Base-by-base conservation (phyloP, 2,329 filamentous ascomycete genomes). In the Ascochyta lentis region DNA sequence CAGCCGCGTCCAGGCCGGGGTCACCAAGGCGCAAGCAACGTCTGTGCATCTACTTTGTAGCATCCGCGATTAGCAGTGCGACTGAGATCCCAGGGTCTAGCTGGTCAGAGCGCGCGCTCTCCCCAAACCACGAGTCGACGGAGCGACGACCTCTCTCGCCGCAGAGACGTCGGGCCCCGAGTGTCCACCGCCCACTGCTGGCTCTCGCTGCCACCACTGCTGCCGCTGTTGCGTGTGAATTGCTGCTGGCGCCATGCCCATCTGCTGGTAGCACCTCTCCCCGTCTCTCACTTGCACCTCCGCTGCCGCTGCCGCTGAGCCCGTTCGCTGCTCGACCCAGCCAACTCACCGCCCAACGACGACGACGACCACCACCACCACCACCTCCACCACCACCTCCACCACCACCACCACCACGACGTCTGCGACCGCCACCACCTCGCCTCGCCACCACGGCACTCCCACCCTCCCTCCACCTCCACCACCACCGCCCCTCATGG, bases 401-500 rank as follows among this genome's bases (percentile, higher is more conserved):
- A 31, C 29, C 4, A 13, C 29, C 29, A 31, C 29, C 27, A 29
- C 27, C 7, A 29, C 3, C 27, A 16, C 16, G n/a, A 29, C 27
- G 7, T 9, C 27, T 8, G 8, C 27, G 7, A 29, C 27, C 7
- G 10, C 27, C 7, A 29, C 27, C 27, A 44, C 48, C 29, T 40
- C 27, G 56, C n/a, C 26, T 38, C 40, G 24, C 37, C 33, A 3
- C 47, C n/a, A 35, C 38, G 39, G 49, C 58, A 26, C 55, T 15
- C 56, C 15, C 61, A 41, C 52, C 10, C 29, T 26, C 35, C 19
- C 19, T 19, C 19, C 19, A 19, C 19, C 19, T 19, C 16, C 16
- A 16, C 16, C 16, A 16, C 59, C 27, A 39, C 22, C 39, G 40
- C 24, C 41, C 66, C 54, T 27, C 54, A 84, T 85, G 83, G 83